A percentile compares a stretch with the other conserved stretches of the same genome.
Conservation (phyloP, 768 basidiomycete species). For the Coprinopsis strossmayeri region DNA sequence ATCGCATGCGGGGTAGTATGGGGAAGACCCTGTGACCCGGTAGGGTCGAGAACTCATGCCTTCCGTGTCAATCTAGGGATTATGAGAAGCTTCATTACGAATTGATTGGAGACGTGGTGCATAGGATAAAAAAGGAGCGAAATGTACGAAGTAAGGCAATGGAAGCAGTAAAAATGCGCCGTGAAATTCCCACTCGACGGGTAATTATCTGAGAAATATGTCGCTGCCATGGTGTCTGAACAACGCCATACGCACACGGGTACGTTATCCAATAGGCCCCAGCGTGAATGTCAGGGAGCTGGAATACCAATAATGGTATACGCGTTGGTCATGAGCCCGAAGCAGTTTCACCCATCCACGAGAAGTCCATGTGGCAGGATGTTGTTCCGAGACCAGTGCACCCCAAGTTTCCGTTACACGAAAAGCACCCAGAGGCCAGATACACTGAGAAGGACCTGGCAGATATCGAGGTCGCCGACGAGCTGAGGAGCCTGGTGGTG, state of each 20-base stretch:
- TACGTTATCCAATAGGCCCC: background rate
- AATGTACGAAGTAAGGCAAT: too few species aligned
- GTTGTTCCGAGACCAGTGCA: background rate
- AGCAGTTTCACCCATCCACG: background rate
- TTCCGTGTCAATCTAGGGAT: too few species aligned
- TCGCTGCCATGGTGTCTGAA: background rate
- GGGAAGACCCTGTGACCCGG: too few species aligned
- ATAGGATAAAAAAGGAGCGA: too few species aligned
- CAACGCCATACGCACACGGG: background rate
- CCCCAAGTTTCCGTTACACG: too few species aligned
- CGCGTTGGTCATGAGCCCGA: background rate
- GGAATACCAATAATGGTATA: background rate
- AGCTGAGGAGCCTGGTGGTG: background rate
- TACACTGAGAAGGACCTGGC: too few species aligned
- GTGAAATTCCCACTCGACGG: background rate
- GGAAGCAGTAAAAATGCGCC: background rate
- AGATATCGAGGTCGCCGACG: background rate
- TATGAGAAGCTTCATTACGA: too few species aligned
- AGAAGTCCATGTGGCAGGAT: background rate
- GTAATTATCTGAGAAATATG: slow-evolving; percentile 1
- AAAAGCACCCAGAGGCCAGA: too few species aligned
- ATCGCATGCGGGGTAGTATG: too few species aligned
- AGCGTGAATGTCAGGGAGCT: background rate
- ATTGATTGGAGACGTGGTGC: too few species aligned
- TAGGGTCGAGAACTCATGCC: too few species aligned